Percentiles rank a stretch among this genome's conserved stretches.
phyloP scores from a whole-genome alignment of 2,329 filamentous ascomycete species.

The Talaromyces amestolkiae region DNA sequence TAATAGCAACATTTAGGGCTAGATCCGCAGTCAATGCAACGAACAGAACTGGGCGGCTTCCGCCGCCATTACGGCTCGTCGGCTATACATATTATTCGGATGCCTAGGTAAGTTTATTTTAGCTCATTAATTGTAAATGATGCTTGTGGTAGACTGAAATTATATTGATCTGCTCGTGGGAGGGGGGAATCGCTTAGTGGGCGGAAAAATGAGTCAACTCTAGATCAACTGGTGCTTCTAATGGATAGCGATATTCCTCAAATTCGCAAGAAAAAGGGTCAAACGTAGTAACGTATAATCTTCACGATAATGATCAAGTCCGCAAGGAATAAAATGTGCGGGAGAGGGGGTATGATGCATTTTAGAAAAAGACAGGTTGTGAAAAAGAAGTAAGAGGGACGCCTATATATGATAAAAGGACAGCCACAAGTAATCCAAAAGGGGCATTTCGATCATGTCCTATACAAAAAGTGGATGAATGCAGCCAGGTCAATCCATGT shows the following conservation, averaged over 20 bases:
- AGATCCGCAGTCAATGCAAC: no score
- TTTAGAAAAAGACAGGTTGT: background rate
- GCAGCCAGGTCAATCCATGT: background rate
- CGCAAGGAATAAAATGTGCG: background rate
- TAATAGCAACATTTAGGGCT: background rate
- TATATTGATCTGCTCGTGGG: background rate
- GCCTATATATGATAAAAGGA: background rate
- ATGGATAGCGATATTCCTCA: background rate
- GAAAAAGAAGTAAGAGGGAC: background rate
- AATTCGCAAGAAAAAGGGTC: background rate
- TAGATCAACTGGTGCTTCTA: no score
- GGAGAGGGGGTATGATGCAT: conserved; percentile 11
- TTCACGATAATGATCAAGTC: background rate
- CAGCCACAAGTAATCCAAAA: background rate
- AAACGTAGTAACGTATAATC: background rate
- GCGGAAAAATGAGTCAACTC: no score
- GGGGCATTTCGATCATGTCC: background rate
- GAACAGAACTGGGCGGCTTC: background rate
- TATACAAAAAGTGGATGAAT: background rate
- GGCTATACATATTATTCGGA: background rate
- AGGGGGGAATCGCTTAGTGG: no score
- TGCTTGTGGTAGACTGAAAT: no score
- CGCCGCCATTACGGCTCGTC: background rate
- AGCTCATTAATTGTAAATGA: background rate
- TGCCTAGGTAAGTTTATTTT: background rate